Conservation (phyloP, 495 filamentous ascomycete species). For the Daldinia grandis region DNA sequence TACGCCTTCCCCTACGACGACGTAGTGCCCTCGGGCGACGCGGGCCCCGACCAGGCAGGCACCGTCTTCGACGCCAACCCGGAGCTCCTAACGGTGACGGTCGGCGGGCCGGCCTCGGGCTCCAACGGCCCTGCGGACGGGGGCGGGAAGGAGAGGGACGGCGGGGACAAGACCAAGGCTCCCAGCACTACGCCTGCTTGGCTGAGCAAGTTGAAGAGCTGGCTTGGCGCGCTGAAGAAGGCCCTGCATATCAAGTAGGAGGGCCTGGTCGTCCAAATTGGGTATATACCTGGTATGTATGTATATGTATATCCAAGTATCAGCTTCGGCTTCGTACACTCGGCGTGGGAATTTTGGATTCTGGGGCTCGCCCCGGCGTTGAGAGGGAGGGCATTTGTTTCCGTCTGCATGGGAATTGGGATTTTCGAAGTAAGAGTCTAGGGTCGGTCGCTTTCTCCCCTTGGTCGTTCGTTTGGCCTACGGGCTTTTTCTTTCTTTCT, state of each 20-base stretch:
- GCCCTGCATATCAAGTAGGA: slow-evolving; percentile 17
- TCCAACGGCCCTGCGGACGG: neutral
- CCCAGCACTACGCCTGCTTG: neutral
- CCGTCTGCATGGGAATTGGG: slow-evolving; percentile 20
- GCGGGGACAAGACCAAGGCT: neutral
- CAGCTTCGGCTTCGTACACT: slow-evolving; percentile 6
- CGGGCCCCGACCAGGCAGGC: slow-evolving; percentile 65
- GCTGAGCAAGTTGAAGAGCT: slow-evolving; percentile 18
- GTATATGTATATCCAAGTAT: neutral
- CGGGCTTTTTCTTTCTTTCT: neutral
- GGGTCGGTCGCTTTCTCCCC: slow-evolving; percentile 28
- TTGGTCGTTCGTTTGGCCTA: neutral
- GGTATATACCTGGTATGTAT: too few relatives aligned
- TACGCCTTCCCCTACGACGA: slow-evolving; percentile 87
- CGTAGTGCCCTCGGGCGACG: slow-evolving; percentile 64
- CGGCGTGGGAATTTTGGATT: neutral
- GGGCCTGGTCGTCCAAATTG: neutral
- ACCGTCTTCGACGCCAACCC: slow-evolving; percentile 67
- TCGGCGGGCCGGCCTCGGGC: slow-evolving; percentile 62
- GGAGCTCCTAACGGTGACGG: slow-evolving; percentile 64
- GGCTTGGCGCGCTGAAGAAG: slow-evolving; percentile 23
- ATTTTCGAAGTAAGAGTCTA: slow-evolving; percentile 13
- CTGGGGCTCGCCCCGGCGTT: neutral
- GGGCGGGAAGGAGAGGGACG: slow-evolving; percentile 10
- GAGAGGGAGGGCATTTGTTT: neutral